Evolutionary conservation across 1,284 basidiomycete genomes (phyloP), one percentile per base, ranked within the genome.

Genomic region (Ganoderma leucocontextum): DNA sequence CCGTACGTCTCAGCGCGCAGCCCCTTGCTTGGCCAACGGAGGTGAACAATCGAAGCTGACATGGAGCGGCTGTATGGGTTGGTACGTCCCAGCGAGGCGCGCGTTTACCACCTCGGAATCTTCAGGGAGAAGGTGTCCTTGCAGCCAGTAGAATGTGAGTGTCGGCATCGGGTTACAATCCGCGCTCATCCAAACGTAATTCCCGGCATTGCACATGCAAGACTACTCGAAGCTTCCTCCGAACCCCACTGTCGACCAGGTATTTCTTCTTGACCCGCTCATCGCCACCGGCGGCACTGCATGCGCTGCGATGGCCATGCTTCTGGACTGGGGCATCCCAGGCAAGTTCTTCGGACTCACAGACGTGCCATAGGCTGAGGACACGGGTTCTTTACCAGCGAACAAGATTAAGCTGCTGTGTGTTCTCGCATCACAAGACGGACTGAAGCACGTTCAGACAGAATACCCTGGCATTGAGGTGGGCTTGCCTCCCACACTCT

Each of bases 211-310:
- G 71, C 63, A 29, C 65, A 41, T 39, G 65, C 1, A 69, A 93
- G 96, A 98, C 80, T 97, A 97, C 81, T 96, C 95, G 69, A 97
- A 97, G 82, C 87, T 98, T 13, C 97, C 96, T 8, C 82, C 88
- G 38, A 82, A 83, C 19, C 90, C 93, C 0, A 91, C 92, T 0
- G 89, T 96, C 7, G 96, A 98, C 77, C 82, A 89, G 59, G 92
- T 96, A 36, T 95, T 91, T 81, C 83, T 99, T 47, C 86, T 98
- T 52, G 97, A 99, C 75, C 95, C 97, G 4, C 82, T 98, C 53
- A 92, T 98, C 75, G 97, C 97, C 0, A 98, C 97, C 0, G 97
- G 96, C 69, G 94, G 95, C n/a, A 98, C 97, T 3, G 95, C 94
- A 6, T 87, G 90, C 69, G 95, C 96, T 17, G 96, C 96, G 2